These are phyloP conservation scores for Penicillium sp. DNA, from an alignment of 2,329 filamentous ascomycete genomes.

Conservation along the genomic window DNA sequence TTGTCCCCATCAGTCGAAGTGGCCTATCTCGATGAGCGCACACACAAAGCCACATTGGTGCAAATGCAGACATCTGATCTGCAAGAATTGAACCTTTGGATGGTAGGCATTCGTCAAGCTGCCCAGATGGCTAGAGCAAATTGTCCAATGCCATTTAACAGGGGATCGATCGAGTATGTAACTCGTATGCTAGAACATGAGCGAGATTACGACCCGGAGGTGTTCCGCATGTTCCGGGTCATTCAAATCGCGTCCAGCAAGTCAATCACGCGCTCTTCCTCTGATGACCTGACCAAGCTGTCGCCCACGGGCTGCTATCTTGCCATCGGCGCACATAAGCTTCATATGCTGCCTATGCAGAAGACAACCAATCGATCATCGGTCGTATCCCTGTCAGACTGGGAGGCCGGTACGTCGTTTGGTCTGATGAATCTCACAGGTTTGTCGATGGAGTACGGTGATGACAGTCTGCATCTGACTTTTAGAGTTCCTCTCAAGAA, in stretches of 20 bases:
- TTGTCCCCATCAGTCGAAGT: slow-evolving; percentile 67
- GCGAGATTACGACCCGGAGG: slow-evolving; percentile 65
- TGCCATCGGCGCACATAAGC: slow-evolving; percentile 66
- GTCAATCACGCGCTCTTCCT: slow-evolving; percentile 55
- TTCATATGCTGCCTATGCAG: slow-evolving; percentile 65
- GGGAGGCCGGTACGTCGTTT: slow-evolving; percentile 54
- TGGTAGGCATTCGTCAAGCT: slow-evolving; percentile 60
- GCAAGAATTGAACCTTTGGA: slow-evolving; percentile 65
- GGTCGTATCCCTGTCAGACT: slow-evolving; percentile 52
- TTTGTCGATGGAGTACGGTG: slow-evolving; percentile 58
- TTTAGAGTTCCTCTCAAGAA: slow-evolving; percentile 60
- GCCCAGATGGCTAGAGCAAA: slow-evolving; percentile 55
- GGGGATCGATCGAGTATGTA: slow-evolving; percentile 61
- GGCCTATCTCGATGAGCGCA: slow-evolving; percentile 65
- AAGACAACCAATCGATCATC: slow-evolving; percentile 56
- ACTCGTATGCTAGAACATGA: slow-evolving; percentile 63
- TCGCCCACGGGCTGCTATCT: slow-evolving; percentile 66
- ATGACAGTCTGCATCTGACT: slow-evolving; percentile 65
- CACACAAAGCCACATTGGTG: slow-evolving; percentile 58
- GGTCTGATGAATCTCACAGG: slow-evolving; percentile 63
- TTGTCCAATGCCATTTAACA: slow-evolving; percentile 54
- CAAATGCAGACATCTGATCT: slow-evolving; percentile 64
- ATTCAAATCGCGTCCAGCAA: slow-evolving; percentile 62
- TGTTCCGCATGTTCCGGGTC: slow-evolving; percentile 67
- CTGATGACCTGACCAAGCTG: slow-evolving; percentile 65